Evolutionary conservation across 192 early-diverging fungal species (phyloP).

Genomic region (Coemansia sp.): DNA sequence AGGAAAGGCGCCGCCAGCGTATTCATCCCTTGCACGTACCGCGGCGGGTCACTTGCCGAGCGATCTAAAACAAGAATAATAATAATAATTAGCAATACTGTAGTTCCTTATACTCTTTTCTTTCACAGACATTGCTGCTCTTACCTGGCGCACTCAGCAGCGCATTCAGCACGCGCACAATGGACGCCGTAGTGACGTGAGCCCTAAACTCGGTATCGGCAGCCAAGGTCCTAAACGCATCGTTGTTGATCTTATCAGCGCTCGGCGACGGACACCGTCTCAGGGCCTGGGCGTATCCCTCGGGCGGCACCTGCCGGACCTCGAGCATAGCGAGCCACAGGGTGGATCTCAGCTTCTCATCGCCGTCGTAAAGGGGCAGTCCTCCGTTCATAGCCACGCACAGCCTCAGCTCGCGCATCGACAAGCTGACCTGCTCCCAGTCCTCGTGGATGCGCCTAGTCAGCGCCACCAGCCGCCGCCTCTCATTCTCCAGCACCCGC

Average conservation of each 20-base stretch:
- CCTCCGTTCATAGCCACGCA: slow-evolving; percentile 42
- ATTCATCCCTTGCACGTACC: slow-evolving; percentile 97
- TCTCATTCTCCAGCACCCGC: slow-evolving; percentile 15
- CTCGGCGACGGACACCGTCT: slow-evolving; percentile 70
- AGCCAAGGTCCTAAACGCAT: slow-evolving; percentile 84
- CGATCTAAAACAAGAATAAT: slow-evolving; percentile 24
- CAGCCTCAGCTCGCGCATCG: slow-evolving; percentile 44
- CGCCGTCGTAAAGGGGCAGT: slow-evolving; percentile 14
- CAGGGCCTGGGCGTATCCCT: slow-evolving; percentile 76
- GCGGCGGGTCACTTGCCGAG: slow-evolving; percentile 49
- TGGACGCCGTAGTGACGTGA: slow-evolving; percentile 70
- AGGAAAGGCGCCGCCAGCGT: slow-evolving; percentile 90
- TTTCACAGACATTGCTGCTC: not conserved
- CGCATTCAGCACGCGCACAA: slow-evolving; percentile 85
- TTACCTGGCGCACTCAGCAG: slow-evolving; percentile 85
- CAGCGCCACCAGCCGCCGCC: slow-evolving; percentile 41
- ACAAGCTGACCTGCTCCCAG: slow-evolving; percentile 50
- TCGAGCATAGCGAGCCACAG: slow-evolving; percentile 58
- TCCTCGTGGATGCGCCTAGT: slow-evolving; percentile 44
- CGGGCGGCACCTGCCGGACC: slow-evolving; percentile 32
- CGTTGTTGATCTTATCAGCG: slow-evolving; percentile 87
- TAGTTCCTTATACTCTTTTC: too few relatives aligned
- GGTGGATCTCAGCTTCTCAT: slow-evolving; percentile 11
- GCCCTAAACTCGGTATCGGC: slow-evolving; percentile 78
- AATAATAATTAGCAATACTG: too few relatives aligned